Conservation (phyloP, 2,329 filamentous ascomycete species). For the Verticillium nubilum region DNA sequence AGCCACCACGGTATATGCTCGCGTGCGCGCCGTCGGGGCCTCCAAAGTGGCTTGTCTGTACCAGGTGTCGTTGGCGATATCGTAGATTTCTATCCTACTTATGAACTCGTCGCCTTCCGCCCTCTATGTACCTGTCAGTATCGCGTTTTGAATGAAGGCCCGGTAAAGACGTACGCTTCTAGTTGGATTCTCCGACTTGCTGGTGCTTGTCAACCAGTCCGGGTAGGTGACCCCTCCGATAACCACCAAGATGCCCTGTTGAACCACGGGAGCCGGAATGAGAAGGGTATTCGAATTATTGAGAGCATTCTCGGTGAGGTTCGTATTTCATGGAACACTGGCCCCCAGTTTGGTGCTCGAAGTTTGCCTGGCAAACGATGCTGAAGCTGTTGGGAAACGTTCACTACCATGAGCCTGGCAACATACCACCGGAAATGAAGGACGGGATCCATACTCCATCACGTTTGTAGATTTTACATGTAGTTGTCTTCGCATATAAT, state of each 20-base stretch:
- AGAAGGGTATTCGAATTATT: too few species aligned
- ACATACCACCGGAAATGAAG: too few species aligned
- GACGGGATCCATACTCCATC: too few species aligned
- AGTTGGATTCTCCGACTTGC: constrained; percentile 23
- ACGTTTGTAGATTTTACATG: too few species aligned
- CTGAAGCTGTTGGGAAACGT: too few species aligned
- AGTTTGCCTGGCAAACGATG: too few species aligned
- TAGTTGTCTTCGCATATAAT: too few species aligned
- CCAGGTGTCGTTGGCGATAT: constrained; percentile 65
- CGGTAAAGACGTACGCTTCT: constrained; percentile 32
- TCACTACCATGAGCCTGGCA: too few species aligned
- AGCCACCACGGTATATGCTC: constrained; percentile 72
- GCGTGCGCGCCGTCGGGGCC: constrained; percentile 51
- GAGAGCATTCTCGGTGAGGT: too few species aligned
- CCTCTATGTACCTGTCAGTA: constrained; percentile 31
- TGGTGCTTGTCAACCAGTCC: constrained; percentile 29
- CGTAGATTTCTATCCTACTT: constrained; percentile 69
- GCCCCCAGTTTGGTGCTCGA: too few species aligned
- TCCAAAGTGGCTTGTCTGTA: constrained; percentile 61
- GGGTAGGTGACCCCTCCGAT: constrained; percentile 68
- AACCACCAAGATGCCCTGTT: constrained; percentile 69
- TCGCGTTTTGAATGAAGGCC: neutral
- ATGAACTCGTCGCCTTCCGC: constrained; percentile 67
- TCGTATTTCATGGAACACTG: too few species aligned
- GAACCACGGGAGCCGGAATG: constrained; percentile 72